Conservation (phyloP, 2,329 filamentous ascomycete genomes). For the Scytalidium sp. region DNA sequence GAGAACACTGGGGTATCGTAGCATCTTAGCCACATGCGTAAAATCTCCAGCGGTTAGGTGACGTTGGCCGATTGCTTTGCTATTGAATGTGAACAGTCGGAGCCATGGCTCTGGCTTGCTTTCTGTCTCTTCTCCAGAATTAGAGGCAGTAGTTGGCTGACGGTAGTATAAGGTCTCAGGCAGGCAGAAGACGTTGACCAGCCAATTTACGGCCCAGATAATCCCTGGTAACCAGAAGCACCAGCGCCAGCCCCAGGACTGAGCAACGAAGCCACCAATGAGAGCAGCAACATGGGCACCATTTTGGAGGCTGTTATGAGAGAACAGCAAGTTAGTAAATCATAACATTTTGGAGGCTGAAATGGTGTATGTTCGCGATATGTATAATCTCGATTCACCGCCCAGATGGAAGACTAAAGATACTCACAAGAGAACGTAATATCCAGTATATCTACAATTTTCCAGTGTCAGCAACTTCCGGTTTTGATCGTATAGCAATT, state of each 20-base stretch:
- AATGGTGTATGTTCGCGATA: too few relatives aligned
- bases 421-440: not conserved
- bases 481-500: slow-evolving; percentile 25
- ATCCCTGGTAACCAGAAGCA: slow-evolving; percentile 33
- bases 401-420: not conserved
- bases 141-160: not conserved
- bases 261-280: slow-evolving; percentile 73
- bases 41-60: not conserved
- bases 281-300: slow-evolving; percentile 38
- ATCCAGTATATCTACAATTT: not conserved
- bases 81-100: not conserved
- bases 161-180: slow-evolving; percentile 29
- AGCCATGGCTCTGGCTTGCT: not conserved
- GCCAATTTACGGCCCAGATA: slow-evolving; percentile 22
- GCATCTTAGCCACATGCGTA: slow-evolving; percentile 16
- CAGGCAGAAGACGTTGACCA: slow-evolving; percentile 22
- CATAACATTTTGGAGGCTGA: too few relatives aligned
- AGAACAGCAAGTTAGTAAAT: not conserved
- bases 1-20: slow-evolving; percentile 27
- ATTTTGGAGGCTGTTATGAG: slow-evolving; percentile 6
- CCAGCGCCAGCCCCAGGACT: slow-evolving; percentile 82
- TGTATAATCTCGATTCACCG: too few relatives aligned
- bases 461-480: not conserved
- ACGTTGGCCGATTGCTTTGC: not conserved
- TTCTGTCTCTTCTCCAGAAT: not conserved